phyloP scores from a whole-genome alignment of 495 filamentous ascomycete genomes.

The Aspergillus funiculosus region DNA sequence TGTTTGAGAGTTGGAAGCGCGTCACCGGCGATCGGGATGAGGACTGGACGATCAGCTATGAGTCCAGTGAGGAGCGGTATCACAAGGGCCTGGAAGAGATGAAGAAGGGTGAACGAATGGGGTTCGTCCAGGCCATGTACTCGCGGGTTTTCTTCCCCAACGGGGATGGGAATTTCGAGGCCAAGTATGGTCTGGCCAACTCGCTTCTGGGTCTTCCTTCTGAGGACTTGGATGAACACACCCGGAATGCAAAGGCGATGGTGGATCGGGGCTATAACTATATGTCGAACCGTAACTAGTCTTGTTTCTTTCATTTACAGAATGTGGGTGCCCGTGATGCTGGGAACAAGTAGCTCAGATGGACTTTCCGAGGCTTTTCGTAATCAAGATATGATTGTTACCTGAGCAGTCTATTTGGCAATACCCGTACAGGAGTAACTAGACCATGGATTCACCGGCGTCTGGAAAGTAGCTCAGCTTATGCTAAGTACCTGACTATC shows the following conservation, averaged over 20 bases:
- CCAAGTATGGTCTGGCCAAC: slow-evolving; percentile 40
- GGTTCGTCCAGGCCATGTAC: slow-evolving; percentile 41
- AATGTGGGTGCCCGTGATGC: too few relatives aligned
- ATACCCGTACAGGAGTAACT: too few relatives aligned
- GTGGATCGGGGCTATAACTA: slow-evolving; percentile 5
- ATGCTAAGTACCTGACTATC: too few relatives aligned
- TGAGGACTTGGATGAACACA: slow-evolving; percentile 56
- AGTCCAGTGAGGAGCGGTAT: slow-evolving; percentile 39
- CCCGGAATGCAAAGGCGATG: slow-evolving; percentile 17
- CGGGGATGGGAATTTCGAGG: slow-evolving; percentile 37
- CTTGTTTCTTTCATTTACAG: too few relatives aligned
- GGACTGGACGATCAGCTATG: slow-evolving; percentile 53
- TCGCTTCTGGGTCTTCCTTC: slow-evolving; percentile 46
- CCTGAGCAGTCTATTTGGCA: too few relatives aligned
- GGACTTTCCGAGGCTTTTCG: too few relatives aligned
- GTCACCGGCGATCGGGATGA: slow-evolving; percentile 46
- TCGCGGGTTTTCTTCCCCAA: slow-evolving; percentile 46
- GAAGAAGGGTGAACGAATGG: slow-evolving; percentile 33
- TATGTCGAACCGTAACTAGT: neutral
- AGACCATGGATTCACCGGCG: too few relatives aligned
- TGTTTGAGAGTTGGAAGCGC: slow-evolving; percentile 46
- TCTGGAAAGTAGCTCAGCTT: too few relatives aligned
- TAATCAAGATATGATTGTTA: too few relatives aligned
- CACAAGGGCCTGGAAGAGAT: slow-evolving; percentile 35
- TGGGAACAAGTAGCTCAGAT: too few relatives aligned